Conservation (phyloP, 352 stramenopile species). For the Phytophthora sansomeana region DNA sequence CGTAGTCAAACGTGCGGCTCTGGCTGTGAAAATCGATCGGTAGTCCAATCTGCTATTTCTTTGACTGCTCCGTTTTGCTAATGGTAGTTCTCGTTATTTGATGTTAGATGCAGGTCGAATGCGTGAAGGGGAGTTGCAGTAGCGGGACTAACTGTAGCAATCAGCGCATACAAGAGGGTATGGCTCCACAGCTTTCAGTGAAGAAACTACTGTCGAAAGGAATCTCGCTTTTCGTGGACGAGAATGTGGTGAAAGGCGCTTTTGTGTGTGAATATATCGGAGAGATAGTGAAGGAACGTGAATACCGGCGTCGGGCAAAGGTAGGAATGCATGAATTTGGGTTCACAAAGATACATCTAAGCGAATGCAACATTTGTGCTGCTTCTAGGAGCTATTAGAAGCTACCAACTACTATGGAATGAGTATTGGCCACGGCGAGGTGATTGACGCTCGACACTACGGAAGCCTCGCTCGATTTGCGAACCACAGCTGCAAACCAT, state of each 20-base stretch:
- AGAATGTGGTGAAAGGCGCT: neutral
- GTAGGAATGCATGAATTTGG: neutral
- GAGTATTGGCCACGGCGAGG: neutral
- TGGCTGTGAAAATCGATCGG: neutral
- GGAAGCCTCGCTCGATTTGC: conserved; percentile 2
- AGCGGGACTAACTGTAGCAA: conserved; percentile 16
- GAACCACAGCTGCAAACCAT: conserved; percentile 10
- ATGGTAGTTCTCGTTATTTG: neutral
- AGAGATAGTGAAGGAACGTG: neutral
- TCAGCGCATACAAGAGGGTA: conserved; percentile 16
- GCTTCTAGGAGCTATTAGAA: conserved; percentile 1
- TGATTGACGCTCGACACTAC: conserved; percentile 5
- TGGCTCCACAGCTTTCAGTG: neutral
- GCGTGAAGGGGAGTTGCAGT: neutral
- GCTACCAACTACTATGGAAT: conserved; percentile 11
- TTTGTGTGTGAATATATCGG: conserved; percentile 20
- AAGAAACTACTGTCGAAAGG: conserved; percentile 14
- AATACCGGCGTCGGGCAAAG: neutral
- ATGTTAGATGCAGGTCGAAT: conserved; percentile 16
- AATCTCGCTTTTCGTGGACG: neutral
- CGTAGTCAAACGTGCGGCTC: neutral
- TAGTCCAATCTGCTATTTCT: neutral
- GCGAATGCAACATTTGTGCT: neutral
- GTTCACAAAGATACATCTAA: too few species aligned
- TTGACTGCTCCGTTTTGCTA: too few species aligned